Evolutionary conservation across 2,329 filamentous ascomycete species (phyloP).

Genomic region (Rosellinia necatrix): DNA sequence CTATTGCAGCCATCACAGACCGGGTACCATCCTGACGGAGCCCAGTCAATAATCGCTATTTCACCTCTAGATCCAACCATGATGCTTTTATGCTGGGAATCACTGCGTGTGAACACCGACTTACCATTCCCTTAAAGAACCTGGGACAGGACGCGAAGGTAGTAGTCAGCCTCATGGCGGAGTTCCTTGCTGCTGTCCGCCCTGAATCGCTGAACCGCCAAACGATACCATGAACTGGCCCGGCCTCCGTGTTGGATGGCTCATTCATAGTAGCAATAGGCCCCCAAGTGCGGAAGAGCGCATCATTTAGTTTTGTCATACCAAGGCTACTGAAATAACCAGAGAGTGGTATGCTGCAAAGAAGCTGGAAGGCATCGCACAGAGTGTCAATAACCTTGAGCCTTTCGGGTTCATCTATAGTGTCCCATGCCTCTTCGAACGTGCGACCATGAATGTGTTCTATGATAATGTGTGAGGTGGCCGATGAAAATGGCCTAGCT

Average conservation of each 20-base stretch:
- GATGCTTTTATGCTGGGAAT: conserved; percentile 9
- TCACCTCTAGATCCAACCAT: conserved; percentile 2
- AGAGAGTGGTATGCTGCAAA: conserved; percentile 5
- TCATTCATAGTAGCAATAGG: background rate
- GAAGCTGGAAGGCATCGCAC: background rate
- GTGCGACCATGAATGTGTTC: background rate
- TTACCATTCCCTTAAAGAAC: conserved; percentile 5
- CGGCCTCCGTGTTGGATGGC: conserved; percentile 1
- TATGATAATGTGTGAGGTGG: conserved; percentile 1
- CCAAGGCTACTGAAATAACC: conserved; percentile 8
- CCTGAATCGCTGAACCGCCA: background rate
- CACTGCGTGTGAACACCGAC: conserved; percentile 6
- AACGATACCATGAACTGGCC: background rate
- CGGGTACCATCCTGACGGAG: conserved; percentile 2
- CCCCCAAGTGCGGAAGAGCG: background rate
- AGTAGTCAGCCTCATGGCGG: conserved; percentile 5
- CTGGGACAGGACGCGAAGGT: background rate
- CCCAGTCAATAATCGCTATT: conserved; percentile 7
- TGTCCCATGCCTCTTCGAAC: background rate
- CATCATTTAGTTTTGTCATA: conserved; percentile 1
- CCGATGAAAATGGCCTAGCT: background rate
- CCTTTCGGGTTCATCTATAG: background rate
- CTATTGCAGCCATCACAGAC: too few relatives aligned
- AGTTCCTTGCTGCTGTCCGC: background rate
- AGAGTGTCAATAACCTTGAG: background rate